phyloP scores from a whole-genome alignment of 495 filamentous ascomycete species.

The Penicillium lividum region DNA sequence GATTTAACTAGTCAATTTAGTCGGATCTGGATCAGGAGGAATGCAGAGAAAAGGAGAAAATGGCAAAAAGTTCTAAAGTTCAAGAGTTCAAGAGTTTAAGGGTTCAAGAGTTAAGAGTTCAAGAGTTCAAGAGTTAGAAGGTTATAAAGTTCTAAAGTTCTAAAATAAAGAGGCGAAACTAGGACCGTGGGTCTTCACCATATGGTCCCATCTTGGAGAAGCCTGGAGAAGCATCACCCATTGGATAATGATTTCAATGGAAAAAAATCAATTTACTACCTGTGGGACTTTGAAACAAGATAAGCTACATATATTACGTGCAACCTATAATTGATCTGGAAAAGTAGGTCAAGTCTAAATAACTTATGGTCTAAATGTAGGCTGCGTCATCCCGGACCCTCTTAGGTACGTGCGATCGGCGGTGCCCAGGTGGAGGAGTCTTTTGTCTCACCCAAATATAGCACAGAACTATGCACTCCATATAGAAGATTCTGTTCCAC shows the following conservation, averaged over 20 bases:
- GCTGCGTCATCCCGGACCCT: conserved; percentile 4
- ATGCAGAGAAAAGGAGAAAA: not conserved
- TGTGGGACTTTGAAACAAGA: not conserved
- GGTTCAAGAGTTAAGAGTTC: not conserved
- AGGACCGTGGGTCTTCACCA: not conserved
- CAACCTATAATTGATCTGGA: not conserved
- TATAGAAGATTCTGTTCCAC: not conserved
- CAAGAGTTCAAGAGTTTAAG: no score
- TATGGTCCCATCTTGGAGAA: not conserved
- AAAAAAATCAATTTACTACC: not conserved
- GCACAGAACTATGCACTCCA: not conserved
- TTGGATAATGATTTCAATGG: not conserved
- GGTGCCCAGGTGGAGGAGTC: not conserved
- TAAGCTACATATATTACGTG: not conserved
- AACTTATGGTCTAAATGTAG: not conserved
- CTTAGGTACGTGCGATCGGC: conserved; percentile 3
- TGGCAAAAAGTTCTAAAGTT: not conserved
- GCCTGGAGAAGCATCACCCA: not conserved
- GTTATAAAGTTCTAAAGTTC: not conserved
- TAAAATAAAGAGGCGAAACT: not conserved
- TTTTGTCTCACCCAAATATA: conserved; percentile 11
- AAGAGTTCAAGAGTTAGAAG: no score
- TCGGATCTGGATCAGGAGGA: no score
- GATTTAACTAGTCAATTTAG: not conserved
- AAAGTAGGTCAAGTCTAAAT: not conserved